phyloP scores from a whole-genome alignment of 2,329 filamentous ascomycete species.

The Scytalidium sp. region DNA sequence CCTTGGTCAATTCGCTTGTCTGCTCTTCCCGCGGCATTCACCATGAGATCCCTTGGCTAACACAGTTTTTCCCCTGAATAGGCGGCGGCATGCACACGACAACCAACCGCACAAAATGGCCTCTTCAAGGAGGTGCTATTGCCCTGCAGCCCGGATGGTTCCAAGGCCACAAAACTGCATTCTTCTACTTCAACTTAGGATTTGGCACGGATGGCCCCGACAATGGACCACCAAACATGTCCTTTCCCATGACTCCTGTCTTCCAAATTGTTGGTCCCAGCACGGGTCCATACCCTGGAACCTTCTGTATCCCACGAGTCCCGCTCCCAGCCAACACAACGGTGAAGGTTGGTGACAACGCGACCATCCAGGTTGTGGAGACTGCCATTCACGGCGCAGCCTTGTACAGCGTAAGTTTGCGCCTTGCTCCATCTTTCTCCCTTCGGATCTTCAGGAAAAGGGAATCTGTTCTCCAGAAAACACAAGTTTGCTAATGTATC shows the following conservation, averaged over 20 bases:
- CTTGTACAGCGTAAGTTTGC: conserved; percentile 47
- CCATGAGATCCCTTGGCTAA: conserved; percentile 6
- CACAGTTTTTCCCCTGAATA: conserved; percentile 34
- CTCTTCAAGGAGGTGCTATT: conserved; percentile 80
- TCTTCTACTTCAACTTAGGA: conserved; percentile 89
- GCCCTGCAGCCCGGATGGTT: conserved; percentile 96
- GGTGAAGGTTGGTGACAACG: conserved; percentile 78
- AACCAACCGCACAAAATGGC: conserved; percentile 88
- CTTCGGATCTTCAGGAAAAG: too few species aligned
- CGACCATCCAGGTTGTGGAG: conserved; percentile 87
- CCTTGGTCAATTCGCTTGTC: not conserved
- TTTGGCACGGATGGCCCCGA: conserved; percentile 67
- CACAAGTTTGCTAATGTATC: conserved; percentile 3
- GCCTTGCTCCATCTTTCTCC: not conserved
- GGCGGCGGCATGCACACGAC: conserved; percentile 80
- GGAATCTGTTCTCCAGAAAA: not conserved
- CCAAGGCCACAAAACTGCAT: conserved; percentile 76
- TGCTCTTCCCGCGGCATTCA: not conserved
- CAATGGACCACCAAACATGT: conserved; percentile 79
- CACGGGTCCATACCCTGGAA: conserved; percentile 82
- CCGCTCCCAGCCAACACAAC: conserved; percentile 71
- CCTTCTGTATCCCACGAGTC: conserved; percentile 86
- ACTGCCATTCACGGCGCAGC: conserved; percentile 78
- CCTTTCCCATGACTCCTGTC: conserved; percentile 72
- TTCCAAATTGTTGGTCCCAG: conserved; percentile 82